Conservation (phyloP, 2,329 filamentous ascomycete species). For the Salinomyces thailandicus region DNA sequence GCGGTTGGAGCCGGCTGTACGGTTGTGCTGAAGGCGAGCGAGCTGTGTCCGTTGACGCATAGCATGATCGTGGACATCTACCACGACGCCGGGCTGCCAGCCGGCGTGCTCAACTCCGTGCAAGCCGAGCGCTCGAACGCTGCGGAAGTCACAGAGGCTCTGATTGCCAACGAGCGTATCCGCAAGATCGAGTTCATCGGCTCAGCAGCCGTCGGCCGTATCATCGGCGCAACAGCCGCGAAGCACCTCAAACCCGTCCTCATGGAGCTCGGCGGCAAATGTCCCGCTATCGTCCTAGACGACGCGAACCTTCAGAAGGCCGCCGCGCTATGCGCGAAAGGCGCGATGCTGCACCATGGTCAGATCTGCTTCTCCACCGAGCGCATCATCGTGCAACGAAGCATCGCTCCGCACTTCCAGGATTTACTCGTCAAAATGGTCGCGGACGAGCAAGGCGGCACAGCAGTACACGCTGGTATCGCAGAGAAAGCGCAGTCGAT, state of each 20-base stretch:
- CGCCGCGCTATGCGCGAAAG: conserved; percentile 21
- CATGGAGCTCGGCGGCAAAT: conserved; percentile 42
- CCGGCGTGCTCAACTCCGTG: conserved; percentile 33
- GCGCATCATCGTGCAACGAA: conserved; percentile 21
- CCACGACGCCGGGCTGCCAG: conserved; percentile 33
- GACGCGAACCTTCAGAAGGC: conserved; percentile 38
- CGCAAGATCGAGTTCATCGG: conserved; percentile 39
- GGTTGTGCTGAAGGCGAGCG: conserved; percentile 16
- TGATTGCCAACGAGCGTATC: conserved; percentile 30
- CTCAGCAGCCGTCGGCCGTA: conserved; percentile 33
- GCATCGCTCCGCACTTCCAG: conserved; percentile 13
- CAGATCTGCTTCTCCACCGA: conserved; percentile 30
- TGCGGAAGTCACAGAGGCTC: conserved; percentile 24
- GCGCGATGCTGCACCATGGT: conserved; percentile 25
- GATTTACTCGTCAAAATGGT: conserved; percentile 7
- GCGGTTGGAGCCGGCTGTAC: conserved; percentile 17
- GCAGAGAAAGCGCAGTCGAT: conserved; percentile 22
- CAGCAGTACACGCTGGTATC: conserved; percentile 16
- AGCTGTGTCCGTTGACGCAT: conserved; percentile 17
- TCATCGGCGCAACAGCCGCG: conserved; percentile 30
- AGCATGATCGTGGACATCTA: conserved; percentile 29
- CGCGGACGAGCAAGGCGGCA: conserved; percentile 9
- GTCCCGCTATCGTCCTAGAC: conserved; percentile 32
- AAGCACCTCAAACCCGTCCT: conserved; percentile 36
- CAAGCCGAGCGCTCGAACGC: conserved; percentile 26